Conservation (phyloP, 2,329 filamentous ascomycete species). For the Diplocarpon rosae region DNA sequence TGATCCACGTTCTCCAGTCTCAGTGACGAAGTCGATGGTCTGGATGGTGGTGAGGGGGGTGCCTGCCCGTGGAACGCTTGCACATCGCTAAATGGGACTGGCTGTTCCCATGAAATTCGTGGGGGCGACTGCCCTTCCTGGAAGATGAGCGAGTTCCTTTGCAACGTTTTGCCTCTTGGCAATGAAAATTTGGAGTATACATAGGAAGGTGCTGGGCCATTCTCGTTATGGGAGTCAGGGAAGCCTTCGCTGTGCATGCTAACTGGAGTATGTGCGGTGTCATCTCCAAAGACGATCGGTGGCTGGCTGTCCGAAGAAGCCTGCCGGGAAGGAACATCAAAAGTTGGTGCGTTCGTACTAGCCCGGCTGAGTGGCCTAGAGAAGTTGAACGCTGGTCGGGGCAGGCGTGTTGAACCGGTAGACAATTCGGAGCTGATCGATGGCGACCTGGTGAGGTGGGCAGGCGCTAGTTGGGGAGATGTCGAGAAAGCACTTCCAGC, state of each 20-base stretch:
- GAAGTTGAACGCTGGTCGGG: conserved; percentile 80
- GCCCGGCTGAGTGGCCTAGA: conserved; percentile 77
- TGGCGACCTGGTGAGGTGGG: conserved; percentile 59
- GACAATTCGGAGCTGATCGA: conserved; percentile 79
- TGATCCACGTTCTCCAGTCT: conserved; percentile 17
- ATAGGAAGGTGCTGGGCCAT: conserved; percentile 56
- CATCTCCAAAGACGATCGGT: conserved; percentile 50
- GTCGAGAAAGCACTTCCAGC: conserved; percentile 53
- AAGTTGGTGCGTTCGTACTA: conserved; percentile 40
- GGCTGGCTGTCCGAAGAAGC: conserved; percentile 57
- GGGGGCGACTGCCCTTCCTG: conserved; percentile 40
- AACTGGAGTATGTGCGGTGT: conserved; percentile 56
- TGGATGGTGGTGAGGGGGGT: conserved; percentile 50
- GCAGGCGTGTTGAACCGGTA: conserved; percentile 43
- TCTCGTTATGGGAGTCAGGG: conserved; percentile 39
- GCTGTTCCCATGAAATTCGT: conserved; percentile 55
- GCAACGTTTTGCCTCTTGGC: conserved; percentile 69
- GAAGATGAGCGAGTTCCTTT: conserved; percentile 53
- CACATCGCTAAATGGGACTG: conserved; percentile 31
- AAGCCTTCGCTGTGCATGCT: conserved; percentile 64
- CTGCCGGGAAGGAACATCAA: conserved; percentile 47
- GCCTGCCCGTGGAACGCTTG: conserved; percentile 35
- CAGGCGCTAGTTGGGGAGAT: conserved; percentile 53
- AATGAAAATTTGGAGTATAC: conserved; percentile 78
- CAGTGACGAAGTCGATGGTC: conserved; percentile 44